Evolutionary conservation across 208 protist genomes (phyloP).

Genomic region (Trypanosoma melophagium): DNA sequence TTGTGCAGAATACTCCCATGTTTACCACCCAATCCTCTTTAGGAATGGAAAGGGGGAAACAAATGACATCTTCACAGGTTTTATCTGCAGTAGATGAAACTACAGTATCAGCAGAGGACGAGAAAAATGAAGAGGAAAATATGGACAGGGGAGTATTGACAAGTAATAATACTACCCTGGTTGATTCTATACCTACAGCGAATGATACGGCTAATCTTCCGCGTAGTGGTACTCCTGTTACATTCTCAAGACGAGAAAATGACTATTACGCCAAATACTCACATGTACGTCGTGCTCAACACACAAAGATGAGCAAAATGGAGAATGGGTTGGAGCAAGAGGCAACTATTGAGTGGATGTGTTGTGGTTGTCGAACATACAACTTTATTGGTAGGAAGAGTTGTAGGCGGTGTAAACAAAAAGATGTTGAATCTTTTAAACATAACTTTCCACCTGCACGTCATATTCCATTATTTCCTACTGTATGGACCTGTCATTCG

Average conservation of each 20-base stretch:
- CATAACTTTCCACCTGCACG: conserved; percentile 48
- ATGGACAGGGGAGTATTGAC: background rate
- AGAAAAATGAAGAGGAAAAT: background rate
- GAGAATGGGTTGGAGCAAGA: conserved; percentile 9
- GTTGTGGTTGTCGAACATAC: conserved; percentile 50
- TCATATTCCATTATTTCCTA: conserved; percentile 66
- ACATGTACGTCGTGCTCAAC: conserved; percentile 25
- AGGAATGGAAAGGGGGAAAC: too few relatives aligned
- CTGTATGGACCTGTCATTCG: conserved; percentile 51
- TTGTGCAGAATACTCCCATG: conserved; percentile 42
- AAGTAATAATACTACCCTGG: background rate
- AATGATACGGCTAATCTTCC: background rate
- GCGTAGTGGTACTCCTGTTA: conserved; percentile 13
- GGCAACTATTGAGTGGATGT: conserved; percentile 59
- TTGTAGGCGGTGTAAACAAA: conserved; percentile 49
- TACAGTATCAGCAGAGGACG: background rate
- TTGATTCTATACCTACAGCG: background rate
- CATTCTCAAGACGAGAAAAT: conserved; percentile 32
- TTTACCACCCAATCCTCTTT: background rate
- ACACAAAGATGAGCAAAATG: conserved; percentile 17
- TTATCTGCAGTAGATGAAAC: background rate
- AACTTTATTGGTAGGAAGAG: conserved; percentile 41
- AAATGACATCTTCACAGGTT: background rate
- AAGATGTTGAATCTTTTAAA: conserved; percentile 43
- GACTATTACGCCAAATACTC: conserved; percentile 39